Evolutionary conservation across 140 eudicot species (phyloP), one percentile per base, ranked within the genome.

Genomic region (Anethum foeniculum): DNA sequence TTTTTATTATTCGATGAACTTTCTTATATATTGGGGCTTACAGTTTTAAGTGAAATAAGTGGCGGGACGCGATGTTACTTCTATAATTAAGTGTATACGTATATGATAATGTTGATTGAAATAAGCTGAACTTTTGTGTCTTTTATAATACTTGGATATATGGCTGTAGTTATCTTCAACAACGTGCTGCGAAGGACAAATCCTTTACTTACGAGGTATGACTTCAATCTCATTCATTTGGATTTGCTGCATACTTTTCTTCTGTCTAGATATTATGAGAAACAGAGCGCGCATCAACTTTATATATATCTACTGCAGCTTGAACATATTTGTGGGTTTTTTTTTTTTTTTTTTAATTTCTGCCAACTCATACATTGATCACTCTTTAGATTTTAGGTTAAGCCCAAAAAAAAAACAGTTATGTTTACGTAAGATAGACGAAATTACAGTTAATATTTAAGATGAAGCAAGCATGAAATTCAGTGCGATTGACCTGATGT

Each of bases 201-300:
- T 81, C 95, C 11, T 94, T 94, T 84, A 84, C 97, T 8, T 94
- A 92, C 49, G 98, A 94, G 97, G 98, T 94, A 92, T 58, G 23
- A n/a, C 25, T 41, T 64, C 47, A 36, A 10, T 30, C 68, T 56
- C 43, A 71, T 32, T 25, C 6, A 72, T 15, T 46, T 52, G 13
- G 7, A 32, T 13, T 81, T 27, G 16, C 23, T 65, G 25, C 62
- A 43, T 60, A 36, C 2, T 75, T 54, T 19, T 16, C 5, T 41
- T n/a, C 25, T 8, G 11, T 44, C 38, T 65, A 25, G 18, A 16
- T 30, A 47, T 6, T 48, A 15, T 75, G 43, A 46, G 58, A 34
- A 62, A 62, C 36, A 25, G 68, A 60, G 30, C 7, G n/a, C 13
- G 18, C 46, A 47, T n/a, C 15, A 15, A 23, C 21, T 21, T 73